Evolutionary conservation across 164 flowering plant species (phyloP).

Genomic region (Akebia trifoliata): DNA sequence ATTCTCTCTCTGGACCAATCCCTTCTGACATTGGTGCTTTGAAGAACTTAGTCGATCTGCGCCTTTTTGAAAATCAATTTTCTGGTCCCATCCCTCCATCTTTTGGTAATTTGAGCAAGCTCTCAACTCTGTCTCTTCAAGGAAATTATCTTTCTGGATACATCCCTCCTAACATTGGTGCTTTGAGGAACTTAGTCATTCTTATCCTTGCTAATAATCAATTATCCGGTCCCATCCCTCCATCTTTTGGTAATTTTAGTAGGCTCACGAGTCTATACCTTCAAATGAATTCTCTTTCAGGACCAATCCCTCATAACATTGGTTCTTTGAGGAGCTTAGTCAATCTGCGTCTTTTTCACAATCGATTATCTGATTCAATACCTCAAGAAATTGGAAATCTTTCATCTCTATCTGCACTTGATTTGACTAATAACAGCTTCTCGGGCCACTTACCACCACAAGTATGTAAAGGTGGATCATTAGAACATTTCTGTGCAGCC

Average conservation of each 20-base stretch:
- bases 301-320: slow-evolving; percentile 1
- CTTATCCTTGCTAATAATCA: too few relatives aligned
- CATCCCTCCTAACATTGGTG: too few relatives aligned
- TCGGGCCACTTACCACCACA: not conserved
- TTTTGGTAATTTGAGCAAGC: not conserved
- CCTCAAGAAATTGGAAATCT: too few relatives aligned
- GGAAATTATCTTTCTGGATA: too few relatives aligned
- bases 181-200: too few relatives aligned
- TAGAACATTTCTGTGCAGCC: not conserved
- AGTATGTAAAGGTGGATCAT: not conserved
- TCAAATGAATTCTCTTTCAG: not conserved
- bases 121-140: not conserved
- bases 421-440: not conserved
- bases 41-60: too few relatives aligned
- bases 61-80: too few relatives aligned
- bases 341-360: not conserved
- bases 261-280: not conserved
- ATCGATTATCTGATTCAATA: not conserved
- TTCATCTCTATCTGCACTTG: too few relatives aligned
- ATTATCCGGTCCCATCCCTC: slow-evolving; percentile 2
- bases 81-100: too few relatives aligned
- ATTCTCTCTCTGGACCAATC: not conserved
- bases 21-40: too few relatives aligned
- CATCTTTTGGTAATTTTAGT: too few relatives aligned
- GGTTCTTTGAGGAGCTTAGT: slow-evolving; percentile 1